Conservation (phyloP, 2,329 filamentous ascomycete genomes). For the Scolecobasidium constrictum region DNA sequence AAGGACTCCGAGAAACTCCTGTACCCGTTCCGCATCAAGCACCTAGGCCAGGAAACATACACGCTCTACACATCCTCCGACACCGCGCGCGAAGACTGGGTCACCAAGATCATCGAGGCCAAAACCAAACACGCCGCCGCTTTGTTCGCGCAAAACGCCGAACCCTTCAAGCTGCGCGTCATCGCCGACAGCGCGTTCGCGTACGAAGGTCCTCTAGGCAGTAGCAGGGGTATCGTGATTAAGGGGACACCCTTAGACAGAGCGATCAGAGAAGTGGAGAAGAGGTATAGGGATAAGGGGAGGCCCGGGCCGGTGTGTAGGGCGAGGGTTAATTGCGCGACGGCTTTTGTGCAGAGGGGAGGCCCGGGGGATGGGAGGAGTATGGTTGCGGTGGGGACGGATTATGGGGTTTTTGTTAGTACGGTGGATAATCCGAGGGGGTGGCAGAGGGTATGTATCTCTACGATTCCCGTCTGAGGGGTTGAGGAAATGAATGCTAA, state of each 20-base stretch:
- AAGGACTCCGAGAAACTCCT: conserved; percentile 70
- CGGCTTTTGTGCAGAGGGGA: conserved; percentile 72
- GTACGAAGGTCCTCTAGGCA: conserved; percentile 47
- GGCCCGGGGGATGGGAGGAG: conserved; percentile 73
- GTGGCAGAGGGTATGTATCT: conserved; percentile 68
- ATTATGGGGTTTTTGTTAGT: conserved; percentile 85
- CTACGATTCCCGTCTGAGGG: conserved; percentile 9
- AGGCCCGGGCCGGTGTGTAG: conserved; percentile 70
- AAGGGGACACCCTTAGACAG: conserved; percentile 84
- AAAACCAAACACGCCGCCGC: conserved; percentile 90
- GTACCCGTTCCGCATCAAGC: conserved; percentile 92
- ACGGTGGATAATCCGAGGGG: conserved; percentile 82
- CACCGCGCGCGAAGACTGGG: conserved; percentile 76
- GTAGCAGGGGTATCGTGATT: conserved; percentile 60
- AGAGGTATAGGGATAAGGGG: conserved; percentile 52
- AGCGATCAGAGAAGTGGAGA: conserved; percentile 80
- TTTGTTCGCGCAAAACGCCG: conserved; percentile 82
- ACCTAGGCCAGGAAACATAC: conserved; percentile 87
- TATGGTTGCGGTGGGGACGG: conserved; percentile 89
- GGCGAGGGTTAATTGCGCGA: conserved; percentile 84
- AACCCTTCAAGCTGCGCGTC: conserved; percentile 85
- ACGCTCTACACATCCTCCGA: conserved; percentile 75
- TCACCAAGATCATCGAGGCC: conserved; percentile 82
- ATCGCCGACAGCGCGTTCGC: conserved; percentile 88
- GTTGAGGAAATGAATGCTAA: background rate